Conservation (phyloP, 257 asterid species). For the Parsonsia alboflavescens region DNA sequence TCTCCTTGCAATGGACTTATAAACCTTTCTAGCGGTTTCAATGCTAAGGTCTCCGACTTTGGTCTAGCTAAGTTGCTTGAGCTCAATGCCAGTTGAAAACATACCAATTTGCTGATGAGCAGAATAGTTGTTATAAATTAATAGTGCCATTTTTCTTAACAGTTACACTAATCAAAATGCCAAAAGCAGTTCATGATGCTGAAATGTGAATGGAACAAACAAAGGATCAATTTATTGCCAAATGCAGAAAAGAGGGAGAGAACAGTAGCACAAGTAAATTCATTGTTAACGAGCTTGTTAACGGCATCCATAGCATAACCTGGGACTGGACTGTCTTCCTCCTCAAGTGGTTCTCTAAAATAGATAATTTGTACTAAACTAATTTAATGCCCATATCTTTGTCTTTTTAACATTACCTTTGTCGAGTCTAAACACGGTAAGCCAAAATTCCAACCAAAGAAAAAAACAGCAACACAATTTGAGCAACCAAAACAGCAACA, state of each 20-base stretch:
- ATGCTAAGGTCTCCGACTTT: conserved; percentile 76
- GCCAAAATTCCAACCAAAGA: too few relatives aligned
- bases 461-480: too few relatives aligned
- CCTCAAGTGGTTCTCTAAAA: conserved; percentile 46
- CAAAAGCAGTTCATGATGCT: too few relatives aligned
- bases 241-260: not conserved
- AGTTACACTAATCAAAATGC: not conserved
- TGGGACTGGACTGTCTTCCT: conserved; percentile 40
- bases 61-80: conserved; percentile 93
- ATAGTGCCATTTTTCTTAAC: not conserved
- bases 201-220: not conserved
- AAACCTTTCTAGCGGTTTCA: not conserved
- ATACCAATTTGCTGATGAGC: too few relatives aligned
- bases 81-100: too few relatives aligned
- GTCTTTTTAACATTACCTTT: too few relatives aligned
- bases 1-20: not conserved
- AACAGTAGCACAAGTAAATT: too few relatives aligned
- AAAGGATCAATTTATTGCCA: not conserved
- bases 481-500: too few relatives aligned
- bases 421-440: too few relatives aligned
- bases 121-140: not conserved
- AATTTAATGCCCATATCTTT: too few relatives aligned
- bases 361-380: too few relatives aligned
- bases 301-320: conserved; percentile 71
- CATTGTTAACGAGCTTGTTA: too few relatives aligned